Conservation (phyloP, 805 yeast species). For the Blastobotrys mokoenaii region DNA sequence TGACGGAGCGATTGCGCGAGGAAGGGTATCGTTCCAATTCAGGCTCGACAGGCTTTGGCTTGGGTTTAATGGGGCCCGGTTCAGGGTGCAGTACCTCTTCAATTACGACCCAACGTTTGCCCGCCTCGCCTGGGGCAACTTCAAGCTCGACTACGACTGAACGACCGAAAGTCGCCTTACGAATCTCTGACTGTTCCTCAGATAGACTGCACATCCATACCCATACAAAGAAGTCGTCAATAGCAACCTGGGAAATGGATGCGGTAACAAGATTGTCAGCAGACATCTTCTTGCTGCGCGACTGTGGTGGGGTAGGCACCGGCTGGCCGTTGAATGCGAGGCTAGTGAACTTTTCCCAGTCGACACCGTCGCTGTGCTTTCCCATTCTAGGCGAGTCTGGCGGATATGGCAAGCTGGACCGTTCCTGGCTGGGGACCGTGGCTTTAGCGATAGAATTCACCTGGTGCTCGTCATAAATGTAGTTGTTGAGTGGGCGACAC, state of each 20-base stretch:
- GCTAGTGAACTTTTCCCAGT: constrained; percentile 5
- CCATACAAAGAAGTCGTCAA: constrained; percentile 88
- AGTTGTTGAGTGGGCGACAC: constrained; percentile 20
- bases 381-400: constrained; percentile 20
- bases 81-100: constrained; percentile 22
- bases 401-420: constrained; percentile 29
- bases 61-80: constrained; percentile 12
- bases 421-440: constrained; percentile 19
- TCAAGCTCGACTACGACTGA: constrained; percentile 77
- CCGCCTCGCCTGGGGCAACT: constrained; percentile 51
- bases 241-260: constrained; percentile 51
- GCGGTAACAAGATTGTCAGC: constrained; percentile 30
- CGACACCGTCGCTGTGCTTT: not conserved
- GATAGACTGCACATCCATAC: constrained; percentile 78
- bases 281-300: not conserved
- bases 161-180: constrained; percentile 68
- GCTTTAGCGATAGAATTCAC: constrained; percentile 23
- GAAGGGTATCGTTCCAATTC: not conserved
- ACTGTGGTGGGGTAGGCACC: constrained; percentile 1
- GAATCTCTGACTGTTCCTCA: constrained; percentile 57
- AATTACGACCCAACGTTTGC: constrained; percentile 24
- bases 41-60: constrained; percentile 1
- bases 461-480: constrained; percentile 24
- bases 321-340: not conserved
- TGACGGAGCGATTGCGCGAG: not conserved